A percentile compares a stretch with the other conserved stretches of the same genome.
These are phyloP conservation scores for Neofusicoccum umdonicola DNA, from an alignment of 2,329 filamentous ascomycete genomes.

Conservation along the genomic window DNA sequence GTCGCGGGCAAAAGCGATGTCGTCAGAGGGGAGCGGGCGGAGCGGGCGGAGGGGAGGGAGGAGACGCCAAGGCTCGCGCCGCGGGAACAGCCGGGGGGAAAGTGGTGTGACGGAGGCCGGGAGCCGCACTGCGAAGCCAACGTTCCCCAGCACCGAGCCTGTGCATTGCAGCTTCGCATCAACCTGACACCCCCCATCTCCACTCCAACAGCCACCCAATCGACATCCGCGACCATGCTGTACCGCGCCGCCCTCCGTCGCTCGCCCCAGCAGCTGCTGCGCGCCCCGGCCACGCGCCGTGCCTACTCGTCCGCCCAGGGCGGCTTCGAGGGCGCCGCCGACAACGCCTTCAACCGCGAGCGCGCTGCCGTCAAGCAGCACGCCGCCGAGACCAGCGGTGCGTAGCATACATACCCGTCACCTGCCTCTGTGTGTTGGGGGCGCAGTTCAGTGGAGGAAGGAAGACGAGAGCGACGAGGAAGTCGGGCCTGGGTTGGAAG, in stretches of 20 bases:
- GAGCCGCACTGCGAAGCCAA: not conserved
- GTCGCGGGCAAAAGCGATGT: conserved; percentile 7
- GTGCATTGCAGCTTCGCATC: conserved; percentile 7
- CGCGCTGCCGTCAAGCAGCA: conserved; percentile 87
- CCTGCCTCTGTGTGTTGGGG: not conserved
- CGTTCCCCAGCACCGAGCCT: too few relatives aligned
- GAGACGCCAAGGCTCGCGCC: not conserved
- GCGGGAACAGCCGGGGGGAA: conserved; percentile 1
- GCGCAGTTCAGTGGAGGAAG: not conserved
- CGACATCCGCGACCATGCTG: conserved; percentile 30
- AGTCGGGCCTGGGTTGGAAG: too few relatives aligned
- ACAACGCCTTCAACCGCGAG: conserved; percentile 94
- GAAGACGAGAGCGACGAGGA: too few relatives aligned
- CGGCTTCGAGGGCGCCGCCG: conserved; percentile 58
- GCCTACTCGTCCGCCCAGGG: conserved; percentile 64
- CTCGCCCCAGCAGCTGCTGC: conserved; percentile 49
- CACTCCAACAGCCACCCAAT: conserved; percentile 19
- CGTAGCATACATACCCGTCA: conserved; percentile 31
- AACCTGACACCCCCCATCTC: conserved; percentile 21
- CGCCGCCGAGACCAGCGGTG: conserved; percentile 79
- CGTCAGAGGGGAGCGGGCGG: conserved; percentile 9
- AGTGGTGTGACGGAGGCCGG: conserved; percentile 7
- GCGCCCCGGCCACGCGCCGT: conserved; percentile 61
- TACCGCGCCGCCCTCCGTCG: conserved; percentile 33
- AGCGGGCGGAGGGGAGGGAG: not conserved